A percentile compares a stretch with the other conserved stretches of the same genome.
These are phyloP conservation scores for Sporothrix pseudoabietina DNA, from an alignment of 2,329 filamentous ascomycete species.

Conservation along the genomic window DNA sequence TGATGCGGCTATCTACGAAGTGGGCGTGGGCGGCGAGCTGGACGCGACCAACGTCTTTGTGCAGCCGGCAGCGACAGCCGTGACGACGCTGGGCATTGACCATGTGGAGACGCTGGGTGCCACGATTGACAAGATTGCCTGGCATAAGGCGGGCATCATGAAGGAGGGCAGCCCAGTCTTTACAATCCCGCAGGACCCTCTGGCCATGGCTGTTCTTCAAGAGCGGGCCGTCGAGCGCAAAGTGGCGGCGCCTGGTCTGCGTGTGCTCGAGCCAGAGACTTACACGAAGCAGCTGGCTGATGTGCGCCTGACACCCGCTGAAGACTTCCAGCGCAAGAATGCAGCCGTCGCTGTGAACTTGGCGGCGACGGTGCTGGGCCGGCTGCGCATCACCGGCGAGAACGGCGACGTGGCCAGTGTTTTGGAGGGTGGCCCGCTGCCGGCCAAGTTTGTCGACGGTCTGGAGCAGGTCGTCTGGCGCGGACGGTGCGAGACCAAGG, in stretches of 20 bases:
- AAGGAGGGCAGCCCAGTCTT: constrained; percentile 63
- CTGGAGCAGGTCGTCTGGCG: constrained; percentile 68
- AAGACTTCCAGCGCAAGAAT: constrained; percentile 35
- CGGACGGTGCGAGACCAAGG: constrained; percentile 72
- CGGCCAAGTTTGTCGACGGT: constrained; percentile 62
- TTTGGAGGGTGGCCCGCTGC: constrained; percentile 41
- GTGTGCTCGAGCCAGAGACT: constrained; percentile 33
- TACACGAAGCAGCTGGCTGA: constrained; percentile 27
- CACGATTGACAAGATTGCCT: constrained; percentile 67
- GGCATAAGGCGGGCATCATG: constrained; percentile 74
- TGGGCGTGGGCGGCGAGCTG: constrained; percentile 67
- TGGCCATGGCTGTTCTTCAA: constrained; percentile 51
- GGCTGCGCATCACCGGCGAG: constrained; percentile 52
- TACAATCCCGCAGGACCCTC: constrained; percentile 51
- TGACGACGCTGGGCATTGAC: constrained; percentile 69
- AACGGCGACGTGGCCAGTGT: constrained; percentile 27
- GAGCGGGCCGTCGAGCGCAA: constrained; percentile 55
- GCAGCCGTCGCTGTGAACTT: constrained; percentile 44
- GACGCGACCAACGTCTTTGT: constrained; percentile 69
- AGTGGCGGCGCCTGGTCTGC: constrained; percentile 32
- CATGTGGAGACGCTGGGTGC: constrained; percentile 65
- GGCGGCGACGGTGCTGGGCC: constrained; percentile 47
- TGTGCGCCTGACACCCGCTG: constrained; percentile 33
- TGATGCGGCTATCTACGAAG: constrained; percentile 66
- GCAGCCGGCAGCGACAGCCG: constrained; percentile 59